Evolutionary conservation across 108 stramenopile species (phyloP), one percentile per base, ranked within the genome.

Genomic region (Epipyxis sp.): DNA sequence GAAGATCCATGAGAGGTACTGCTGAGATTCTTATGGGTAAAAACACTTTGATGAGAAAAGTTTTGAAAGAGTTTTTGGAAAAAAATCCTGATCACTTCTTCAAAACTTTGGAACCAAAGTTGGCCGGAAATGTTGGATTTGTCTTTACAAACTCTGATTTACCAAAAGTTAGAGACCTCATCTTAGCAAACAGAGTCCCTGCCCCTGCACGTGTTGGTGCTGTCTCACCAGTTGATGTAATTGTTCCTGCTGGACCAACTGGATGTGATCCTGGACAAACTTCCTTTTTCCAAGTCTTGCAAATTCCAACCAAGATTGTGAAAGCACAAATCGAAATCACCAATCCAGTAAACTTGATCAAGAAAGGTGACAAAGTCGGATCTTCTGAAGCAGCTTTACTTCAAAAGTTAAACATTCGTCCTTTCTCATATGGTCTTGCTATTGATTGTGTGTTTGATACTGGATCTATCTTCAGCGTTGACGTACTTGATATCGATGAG

Each of bases 231-330:
- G 59, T 41, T 32, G 91, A 95, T 77, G 98, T 99, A 1, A 82
- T 95, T 77, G 94, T 99, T 25, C 94, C 95, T 76, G 93, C 93
- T 78, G 98, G 98, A 39, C 93, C 93, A 44, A 99, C 98, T 76
- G 98, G 97, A 68, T 97, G 96, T 83, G 98, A 98, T 92, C 98
- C 98, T 54, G 98, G 97, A 80, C 97, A 99, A 87, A 99, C 98
- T 69, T 91, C 94, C 40, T 99, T 97, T 83, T 99, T 99, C 95
- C 98, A 99, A 80, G 96, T 95, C 79, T 57, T 74, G 20, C 71
- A 74, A 42, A 97, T 99, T 83, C 91, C 95, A 72, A 99, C 98
- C 87, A 99, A 99, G 92, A 99, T 88, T 74, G 78, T 86, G 58
- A 81, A 82, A 57, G 89, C 88, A 59, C 89, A 88, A 84, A 99